Conservation (phyloP, 2,329 filamentous ascomycete genomes). For the Fusarium devonianum region DNA sequence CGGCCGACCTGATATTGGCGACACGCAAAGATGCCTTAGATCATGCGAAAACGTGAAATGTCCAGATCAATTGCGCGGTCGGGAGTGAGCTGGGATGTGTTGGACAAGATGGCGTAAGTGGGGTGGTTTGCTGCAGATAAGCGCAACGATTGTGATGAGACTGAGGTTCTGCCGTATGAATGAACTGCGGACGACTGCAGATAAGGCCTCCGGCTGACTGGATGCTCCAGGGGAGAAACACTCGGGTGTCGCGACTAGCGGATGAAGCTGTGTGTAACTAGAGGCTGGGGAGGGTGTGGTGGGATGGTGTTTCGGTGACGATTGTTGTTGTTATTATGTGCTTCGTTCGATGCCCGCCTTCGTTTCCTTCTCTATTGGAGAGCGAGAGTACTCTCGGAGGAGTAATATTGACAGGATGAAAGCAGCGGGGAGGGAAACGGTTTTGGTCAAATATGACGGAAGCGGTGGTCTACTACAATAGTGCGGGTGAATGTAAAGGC, state of each 20-base stretch:
- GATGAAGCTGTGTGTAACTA: conserved; percentile 6
- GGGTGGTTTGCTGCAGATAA: conserved; percentile 32
- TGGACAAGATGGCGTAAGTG: conserved; percentile 18
- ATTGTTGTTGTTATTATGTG: conserved; percentile 9
- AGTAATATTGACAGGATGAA: no score
- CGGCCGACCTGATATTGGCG: conserved; percentile 21
- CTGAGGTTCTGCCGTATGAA: conserved; percentile 4
- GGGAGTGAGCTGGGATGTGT: conserved; percentile 10
- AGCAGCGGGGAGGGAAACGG: conserved; percentile 10
- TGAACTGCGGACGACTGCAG: conserved; percentile 17
- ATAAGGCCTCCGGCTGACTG: conserved; percentile 5
- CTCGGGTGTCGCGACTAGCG: conserved; percentile 12
- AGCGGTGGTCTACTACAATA: conserved; percentile 6
- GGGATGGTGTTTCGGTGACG: conserved; percentile 16
- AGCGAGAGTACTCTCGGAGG: no score
- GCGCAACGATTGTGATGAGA: conserved; percentile 13
- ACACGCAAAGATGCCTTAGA: conserved; percentile 11
- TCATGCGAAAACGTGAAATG: conserved; percentile 24
- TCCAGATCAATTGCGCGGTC: conserved; percentile 16
- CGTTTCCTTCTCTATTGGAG: conserved; percentile 21
- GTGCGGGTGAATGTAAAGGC: conserved; percentile 21
- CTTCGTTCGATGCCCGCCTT: conserved; percentile 19
- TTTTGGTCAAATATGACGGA: not conserved
- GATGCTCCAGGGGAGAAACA: conserved; percentile 10
- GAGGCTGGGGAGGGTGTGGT: conserved; percentile 5